Evolutionary conservation across 805 yeast genomes (phyloP).

Genomic region (Blastobotrys attinorum): DNA sequence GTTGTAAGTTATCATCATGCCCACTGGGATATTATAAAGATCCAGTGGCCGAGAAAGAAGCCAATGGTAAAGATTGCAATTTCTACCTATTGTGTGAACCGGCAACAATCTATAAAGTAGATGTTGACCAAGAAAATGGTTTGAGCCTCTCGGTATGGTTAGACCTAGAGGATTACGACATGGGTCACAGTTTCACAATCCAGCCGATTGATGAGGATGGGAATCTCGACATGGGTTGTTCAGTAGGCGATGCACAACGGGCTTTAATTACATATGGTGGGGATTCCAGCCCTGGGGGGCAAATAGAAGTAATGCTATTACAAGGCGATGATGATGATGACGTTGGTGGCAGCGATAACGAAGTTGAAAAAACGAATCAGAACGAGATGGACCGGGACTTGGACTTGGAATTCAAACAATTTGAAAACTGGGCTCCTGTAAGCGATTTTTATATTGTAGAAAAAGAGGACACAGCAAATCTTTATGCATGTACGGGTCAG

Average conservation of each 20-base stretch:
- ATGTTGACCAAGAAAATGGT: not conserved
- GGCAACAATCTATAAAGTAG: not conserved
- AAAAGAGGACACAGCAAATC: not conserved
- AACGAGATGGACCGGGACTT: not conserved
- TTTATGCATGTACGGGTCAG: slow-evolving; percentile 14
- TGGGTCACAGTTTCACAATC: not conserved
- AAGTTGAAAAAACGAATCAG: not conserved
- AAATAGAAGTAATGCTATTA: not conserved
- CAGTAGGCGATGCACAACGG: slow-evolving; percentile 1
- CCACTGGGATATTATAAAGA: slow-evolving; percentile 34
- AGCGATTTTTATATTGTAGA: slow-evolving; percentile 28
- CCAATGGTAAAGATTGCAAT: too few relatives aligned
- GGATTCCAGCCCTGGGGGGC: slow-evolving; percentile 34
- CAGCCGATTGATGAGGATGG: not conserved
- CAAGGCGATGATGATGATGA: not conserved
- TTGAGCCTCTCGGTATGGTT: not conserved
- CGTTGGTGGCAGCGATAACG: not conserved
- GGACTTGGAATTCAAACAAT: slow-evolving; percentile 18
- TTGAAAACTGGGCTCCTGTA: slow-evolving; percentile 43
- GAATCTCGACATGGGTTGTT: too few relatives aligned
- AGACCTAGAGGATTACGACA: not conserved
- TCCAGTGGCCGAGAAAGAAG: slow-evolving; percentile 1
- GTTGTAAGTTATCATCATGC: slow-evolving; percentile 23
- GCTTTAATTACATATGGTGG: slow-evolving; percentile 32
- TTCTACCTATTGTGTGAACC: not conserved